These are phyloP conservation scores for Fusarium sp. DNA, from an alignment of 2,329 filamentous ascomycete species.

Conservation along the genomic window DNA sequence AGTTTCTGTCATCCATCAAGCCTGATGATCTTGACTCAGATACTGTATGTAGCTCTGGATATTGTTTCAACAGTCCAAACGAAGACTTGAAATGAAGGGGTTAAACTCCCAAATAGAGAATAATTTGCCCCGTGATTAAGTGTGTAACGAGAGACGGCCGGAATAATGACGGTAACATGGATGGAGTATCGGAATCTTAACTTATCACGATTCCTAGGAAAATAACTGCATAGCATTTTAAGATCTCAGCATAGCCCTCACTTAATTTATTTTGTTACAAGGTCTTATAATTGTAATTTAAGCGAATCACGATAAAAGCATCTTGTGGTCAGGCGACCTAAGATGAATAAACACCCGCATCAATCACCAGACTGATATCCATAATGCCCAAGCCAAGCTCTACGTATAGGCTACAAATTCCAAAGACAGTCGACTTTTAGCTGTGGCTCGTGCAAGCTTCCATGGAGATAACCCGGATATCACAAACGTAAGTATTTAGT, in stretches of 20 bases:
- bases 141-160: slow-evolving; percentile 1
- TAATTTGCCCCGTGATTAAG: too few relatives aligned
- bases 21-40: background rate
- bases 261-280: background rate
- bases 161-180: background rate
- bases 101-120: too few relatives aligned
- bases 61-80: background rate
- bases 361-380: too few relatives aligned
- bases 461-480: background rate
- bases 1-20: background rate
- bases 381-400: too few relatives aligned
- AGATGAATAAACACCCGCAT: too few relatives aligned
- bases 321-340: too few relatives aligned
- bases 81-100: background rate
- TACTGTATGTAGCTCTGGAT: background rate
- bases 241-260: background rate
- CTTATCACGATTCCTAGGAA: slow-evolving; percentile 10
- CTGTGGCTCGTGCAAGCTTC: too few relatives aligned
- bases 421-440: too few relatives aligned
- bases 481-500: background rate
- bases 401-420: too few relatives aligned
- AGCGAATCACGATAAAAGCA: too few relatives aligned
- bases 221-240: background rate
- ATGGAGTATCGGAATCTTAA: background rate
- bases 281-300: too few relatives aligned